Evolutionary conservation across 352 stramenopile species (phyloP), one percentile per base, ranked within the genome.

Genomic region (Globisporangium parvum): DNA sequence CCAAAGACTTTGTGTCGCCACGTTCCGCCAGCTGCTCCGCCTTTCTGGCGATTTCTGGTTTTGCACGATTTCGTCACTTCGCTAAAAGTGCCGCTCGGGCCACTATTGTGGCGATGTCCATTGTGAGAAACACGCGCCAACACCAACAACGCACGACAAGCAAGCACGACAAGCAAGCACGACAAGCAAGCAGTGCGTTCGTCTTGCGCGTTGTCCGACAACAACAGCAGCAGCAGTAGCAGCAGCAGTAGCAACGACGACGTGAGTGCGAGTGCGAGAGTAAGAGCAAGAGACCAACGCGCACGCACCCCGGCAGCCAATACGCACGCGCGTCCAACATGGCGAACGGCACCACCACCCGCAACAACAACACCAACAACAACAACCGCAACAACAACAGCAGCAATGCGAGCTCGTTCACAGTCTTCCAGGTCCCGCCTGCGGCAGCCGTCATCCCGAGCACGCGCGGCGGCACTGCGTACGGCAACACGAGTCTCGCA

Each of bases 371-470:
- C n/a, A 12, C 21, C 46, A 24, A 17, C 23, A 28, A 47, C 42
- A 12, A 20, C 24, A 46, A 52, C 23, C 21, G 35, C 12, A 28
- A 2, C 26, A 31, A 33, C 21, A 39, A 31, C 37, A 15, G 45
- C 44, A 21, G 12, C 59, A 57, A 20, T 15, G 28, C 4, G 20
- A 72, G 66, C 59, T 79, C 42, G 75, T 90, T 90, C 62, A 75
- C 71, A 23, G 71, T 85, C 41, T 90, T 90, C 59, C 79, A 81
- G 64, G 79, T 87, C 31, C 79, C 79, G 10, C 75, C 60, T 23
- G 56, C 64, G 5, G 42, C 47, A 14, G 26, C 47, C 11, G 47
- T 55, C 18, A 35, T 59, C 31, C 51, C 67, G 53, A 28, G 55
- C 23, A 35, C 46, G 44, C 11, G 23, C 55, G n/a, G 17, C 17